Conservation (phyloP, 2,329 filamentous ascomycete species). For the Nigrograna mackinnonii region DNA sequence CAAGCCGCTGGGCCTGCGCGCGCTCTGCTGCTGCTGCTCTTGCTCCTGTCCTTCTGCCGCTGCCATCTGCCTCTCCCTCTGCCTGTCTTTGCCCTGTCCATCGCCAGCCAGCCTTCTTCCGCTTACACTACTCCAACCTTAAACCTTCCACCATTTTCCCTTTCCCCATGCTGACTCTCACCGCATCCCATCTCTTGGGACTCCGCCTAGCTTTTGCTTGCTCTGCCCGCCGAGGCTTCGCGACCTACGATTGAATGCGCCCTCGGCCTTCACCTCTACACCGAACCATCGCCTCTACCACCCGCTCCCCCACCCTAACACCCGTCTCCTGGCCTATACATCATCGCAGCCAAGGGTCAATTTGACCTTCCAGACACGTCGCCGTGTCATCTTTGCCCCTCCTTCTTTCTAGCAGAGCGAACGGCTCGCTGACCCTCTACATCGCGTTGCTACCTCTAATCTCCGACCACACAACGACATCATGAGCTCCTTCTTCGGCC, state of each 20-base stretch:
- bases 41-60: background rate
- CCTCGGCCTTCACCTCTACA: slow-evolving; percentile 17
- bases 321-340: too few relatives aligned
- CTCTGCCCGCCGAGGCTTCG: too few relatives aligned
- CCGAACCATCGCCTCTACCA: slow-evolving; percentile 12
- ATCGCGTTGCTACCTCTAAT: too few relatives aligned
- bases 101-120: too few relatives aligned
- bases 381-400: too few relatives aligned
- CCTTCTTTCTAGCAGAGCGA: too few relatives aligned
- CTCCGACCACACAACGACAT: slow-evolving; percentile 13
- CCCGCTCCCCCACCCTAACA: too few relatives aligned
- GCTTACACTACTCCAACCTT: too few relatives aligned
- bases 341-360: too few relatives aligned
- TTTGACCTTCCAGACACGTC: too few relatives aligned
- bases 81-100: slow-evolving; percentile 4
- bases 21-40: slow-evolving; percentile 4
- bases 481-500: slow-evolving; percentile 60
- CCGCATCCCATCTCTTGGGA: slow-evolving; percentile 4
- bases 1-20: slow-evolving; percentile 5
- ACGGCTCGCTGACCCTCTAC: too few relatives aligned
- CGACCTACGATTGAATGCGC: slow-evolving; percentile 8
- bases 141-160: too few relatives aligned
- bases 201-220: slow-evolving; percentile 3
- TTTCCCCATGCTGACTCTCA: background rate
- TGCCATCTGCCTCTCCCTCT: background rate